These are phyloP conservation scores for Xylaria telfairii DNA, from an alignment of 495 filamentous ascomycete species.

Conservation along the genomic window DNA sequence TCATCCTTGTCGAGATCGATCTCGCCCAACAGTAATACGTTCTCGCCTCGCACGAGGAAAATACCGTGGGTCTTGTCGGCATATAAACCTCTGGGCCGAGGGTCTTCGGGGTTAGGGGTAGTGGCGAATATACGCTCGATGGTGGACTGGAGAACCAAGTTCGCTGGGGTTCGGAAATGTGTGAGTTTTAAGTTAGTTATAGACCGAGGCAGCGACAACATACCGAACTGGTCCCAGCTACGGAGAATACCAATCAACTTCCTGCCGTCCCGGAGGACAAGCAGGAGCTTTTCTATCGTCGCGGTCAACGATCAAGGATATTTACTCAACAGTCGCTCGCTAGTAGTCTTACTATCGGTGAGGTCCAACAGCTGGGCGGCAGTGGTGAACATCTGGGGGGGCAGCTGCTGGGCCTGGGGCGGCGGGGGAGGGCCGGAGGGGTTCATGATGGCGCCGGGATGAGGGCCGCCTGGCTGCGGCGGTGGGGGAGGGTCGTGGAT, in stretches of 20 bases:
- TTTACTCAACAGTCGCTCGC: slow-evolving; percentile 9
- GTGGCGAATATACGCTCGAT: slow-evolving; percentile 81
- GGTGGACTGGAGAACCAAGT: slow-evolving; percentile 91
- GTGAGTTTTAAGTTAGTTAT: slow-evolving; percentile 19
- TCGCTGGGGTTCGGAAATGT: slow-evolving; percentile 62
- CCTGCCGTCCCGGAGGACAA: slow-evolving; percentile 88
- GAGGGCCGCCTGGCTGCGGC: slow-evolving; percentile 37
- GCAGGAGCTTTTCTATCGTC: slow-evolving; percentile 82
- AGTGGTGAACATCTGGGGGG: slow-evolving; percentile 96
- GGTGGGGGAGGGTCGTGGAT: slow-evolving; percentile 50
- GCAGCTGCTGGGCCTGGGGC: slow-evolving; percentile 63
- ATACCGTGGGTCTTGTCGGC: slow-evolving; percentile 82
- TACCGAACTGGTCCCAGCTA: slow-evolving; percentile 99
- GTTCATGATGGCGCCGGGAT: slow-evolving; percentile 33
- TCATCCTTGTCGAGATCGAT: slow-evolving; percentile 97
- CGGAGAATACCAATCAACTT: slow-evolving; percentile 91
- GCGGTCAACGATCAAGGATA: slow-evolving; percentile 29
- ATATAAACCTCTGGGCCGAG: slow-evolving; percentile 61
- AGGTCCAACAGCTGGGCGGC: slow-evolving; percentile 93
- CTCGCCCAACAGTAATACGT: slow-evolving; percentile 88
- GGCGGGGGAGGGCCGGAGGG: slow-evolving; percentile 36
- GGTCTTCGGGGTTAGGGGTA: slow-evolving; percentile 32
- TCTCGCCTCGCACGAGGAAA: slow-evolving; percentile 91
- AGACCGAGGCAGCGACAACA: slow-evolving; percentile 31
- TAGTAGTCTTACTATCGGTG: slow-evolving; percentile 81